phyloP scores from a whole-genome alignment of 306 rosid genomes.

The Phaseolus lunatus region DNA sequence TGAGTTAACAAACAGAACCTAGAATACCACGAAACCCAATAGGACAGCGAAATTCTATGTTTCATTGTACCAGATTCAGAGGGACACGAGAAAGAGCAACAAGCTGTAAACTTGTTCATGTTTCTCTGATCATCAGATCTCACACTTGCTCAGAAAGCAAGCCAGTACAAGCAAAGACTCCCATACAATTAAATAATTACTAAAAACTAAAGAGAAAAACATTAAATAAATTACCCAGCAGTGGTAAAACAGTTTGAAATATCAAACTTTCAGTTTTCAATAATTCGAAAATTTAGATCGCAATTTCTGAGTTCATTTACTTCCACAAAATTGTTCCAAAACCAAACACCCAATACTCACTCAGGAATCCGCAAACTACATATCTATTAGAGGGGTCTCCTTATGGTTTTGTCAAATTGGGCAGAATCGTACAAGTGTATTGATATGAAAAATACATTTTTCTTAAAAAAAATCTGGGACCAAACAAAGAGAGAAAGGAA shows the following conservation, averaged over 20 bases:
- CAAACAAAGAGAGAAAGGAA: constrained; percentile 34
- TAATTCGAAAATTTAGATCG: constrained; percentile 42
- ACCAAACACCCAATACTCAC: constrained; percentile 32
- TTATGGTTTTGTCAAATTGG: neutral
- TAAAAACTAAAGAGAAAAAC: constrained; percentile 44
- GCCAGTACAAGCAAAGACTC: constrained; percentile 58
- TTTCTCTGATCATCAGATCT: constrained; percentile 47
- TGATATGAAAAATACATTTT: constrained; percentile 25
- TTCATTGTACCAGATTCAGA: constrained; percentile 45
- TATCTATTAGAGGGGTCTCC: constrained; percentile 23
- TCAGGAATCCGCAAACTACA: constrained; percentile 1
- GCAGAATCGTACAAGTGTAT: neutral
- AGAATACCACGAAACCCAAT: constrained; percentile 51
- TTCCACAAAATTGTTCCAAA: constrained; percentile 33
- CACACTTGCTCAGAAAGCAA: constrained; percentile 59
- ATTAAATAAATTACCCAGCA: constrained; percentile 39
- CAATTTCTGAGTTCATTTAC: constrained; percentile 22
- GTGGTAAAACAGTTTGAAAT: constrained; percentile 19
- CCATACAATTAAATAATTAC: constrained; percentile 35
- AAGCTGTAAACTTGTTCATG: constrained; percentile 45
- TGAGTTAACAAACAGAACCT: constrained; percentile 61
- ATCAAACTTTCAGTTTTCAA: constrained; percentile 34
- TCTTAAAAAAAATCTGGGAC: neutral
- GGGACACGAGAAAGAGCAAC: constrained; percentile 61
- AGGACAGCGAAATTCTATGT: constrained; percentile 40